Conservation (phyloP, 2,329 filamentous ascomycete genomes). For the Calonectria leucothoes region DNA sequence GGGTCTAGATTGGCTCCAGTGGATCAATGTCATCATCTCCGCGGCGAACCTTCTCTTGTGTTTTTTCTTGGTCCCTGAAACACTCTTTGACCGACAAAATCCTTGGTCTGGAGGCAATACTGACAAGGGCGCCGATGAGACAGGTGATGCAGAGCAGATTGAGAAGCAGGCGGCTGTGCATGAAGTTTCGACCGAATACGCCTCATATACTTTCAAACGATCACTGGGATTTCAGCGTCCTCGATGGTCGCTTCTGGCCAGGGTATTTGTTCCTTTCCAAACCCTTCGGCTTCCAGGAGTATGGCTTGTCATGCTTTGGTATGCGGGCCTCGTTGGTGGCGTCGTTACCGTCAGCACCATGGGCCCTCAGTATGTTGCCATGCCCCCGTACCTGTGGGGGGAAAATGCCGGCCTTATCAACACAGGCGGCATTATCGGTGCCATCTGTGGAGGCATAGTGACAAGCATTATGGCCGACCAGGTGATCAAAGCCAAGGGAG, state of each 20-base stretch:
- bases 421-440: slow-evolving; percentile 47
- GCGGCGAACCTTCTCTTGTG: slow-evolving; percentile 38
- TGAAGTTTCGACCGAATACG: background rate
- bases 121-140: background rate
- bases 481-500: slow-evolving; percentile 41
- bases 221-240: slow-evolving; percentile 27
- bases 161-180: background rate
- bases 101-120: background rate
- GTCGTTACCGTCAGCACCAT: slow-evolving; percentile 50
- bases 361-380: slow-evolving; percentile 44
- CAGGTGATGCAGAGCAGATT: background rate
- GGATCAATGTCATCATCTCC: slow-evolving; percentile 44
- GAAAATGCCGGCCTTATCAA: slow-evolving; percentile 48
- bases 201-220: slow-evolving; percentile 11
- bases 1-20: slow-evolving; percentile 49
- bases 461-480: slow-evolving; percentile 41
- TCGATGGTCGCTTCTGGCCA: slow-evolving; percentile 10
- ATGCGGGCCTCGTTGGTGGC: slow-evolving; percentile 50
- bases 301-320: slow-evolving; percentile 52
- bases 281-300: slow-evolving; percentile 43
- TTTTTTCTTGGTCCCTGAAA: slow-evolving; percentile 50
- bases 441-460: slow-evolving; percentile 42
- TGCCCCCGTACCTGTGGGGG: slow-evolving; percentile 50
- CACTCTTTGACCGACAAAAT: slow-evolving; percentile 40
- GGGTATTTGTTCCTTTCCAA: slow-evolving; percentile 26